These are phyloP conservation scores for Yamadazyma sp. DNA, from an alignment of 1,139 yeast genomes.

Conservation along the genomic window DNA sequence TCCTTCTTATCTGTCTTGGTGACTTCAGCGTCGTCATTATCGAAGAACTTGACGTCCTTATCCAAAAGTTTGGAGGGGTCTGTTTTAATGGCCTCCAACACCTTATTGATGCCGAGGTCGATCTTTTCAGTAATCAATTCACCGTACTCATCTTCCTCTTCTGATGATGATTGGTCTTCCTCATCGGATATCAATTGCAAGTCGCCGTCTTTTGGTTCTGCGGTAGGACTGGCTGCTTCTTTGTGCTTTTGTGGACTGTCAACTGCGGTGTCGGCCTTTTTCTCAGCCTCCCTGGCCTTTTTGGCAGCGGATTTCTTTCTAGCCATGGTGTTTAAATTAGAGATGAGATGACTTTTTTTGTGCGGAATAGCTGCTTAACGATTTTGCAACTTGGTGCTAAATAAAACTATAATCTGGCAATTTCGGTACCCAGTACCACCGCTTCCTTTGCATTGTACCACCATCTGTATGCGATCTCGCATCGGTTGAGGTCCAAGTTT, in stretches of 20 bases:
- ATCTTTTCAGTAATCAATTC: conserved; percentile 84
- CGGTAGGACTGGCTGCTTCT: conserved; percentile 1
- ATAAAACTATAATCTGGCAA: not conserved
- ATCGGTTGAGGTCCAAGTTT: conserved; percentile 57
- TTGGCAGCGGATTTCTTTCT: conserved; percentile 90
- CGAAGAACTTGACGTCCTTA: conserved; percentile 68
- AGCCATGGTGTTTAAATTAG: conserved; percentile 52
- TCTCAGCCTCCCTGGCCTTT: conserved; percentile 60
- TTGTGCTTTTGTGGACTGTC: conserved; percentile 1
- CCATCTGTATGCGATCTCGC: conserved; percentile 66
- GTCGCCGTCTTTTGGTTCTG: conserved; percentile 18
- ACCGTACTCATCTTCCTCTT: conserved; percentile 92
- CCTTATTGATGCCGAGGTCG: conserved; percentile 74
- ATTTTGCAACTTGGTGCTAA: no score
- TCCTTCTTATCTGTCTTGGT: conserved; percentile 37
- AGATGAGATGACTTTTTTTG: conserved; percentile 14
- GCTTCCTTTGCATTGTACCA: conserved; percentile 41
- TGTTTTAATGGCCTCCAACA: conserved; percentile 64
- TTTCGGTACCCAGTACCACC: not conserved
- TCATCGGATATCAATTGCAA: conserved; percentile 22
- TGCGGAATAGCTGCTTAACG: no score
- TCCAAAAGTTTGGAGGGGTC: conserved; percentile 68
- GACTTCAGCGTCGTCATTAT: conserved; percentile 58
- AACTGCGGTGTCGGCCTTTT: conserved; percentile 5
- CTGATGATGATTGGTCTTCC: conserved; percentile 43